A percentile compares a stretch with the other conserved stretches of the same genome.
Evolutionary conservation across 139 green algal species (phyloP).

Genomic region (Raphidocelis subcapitata): DNA sequence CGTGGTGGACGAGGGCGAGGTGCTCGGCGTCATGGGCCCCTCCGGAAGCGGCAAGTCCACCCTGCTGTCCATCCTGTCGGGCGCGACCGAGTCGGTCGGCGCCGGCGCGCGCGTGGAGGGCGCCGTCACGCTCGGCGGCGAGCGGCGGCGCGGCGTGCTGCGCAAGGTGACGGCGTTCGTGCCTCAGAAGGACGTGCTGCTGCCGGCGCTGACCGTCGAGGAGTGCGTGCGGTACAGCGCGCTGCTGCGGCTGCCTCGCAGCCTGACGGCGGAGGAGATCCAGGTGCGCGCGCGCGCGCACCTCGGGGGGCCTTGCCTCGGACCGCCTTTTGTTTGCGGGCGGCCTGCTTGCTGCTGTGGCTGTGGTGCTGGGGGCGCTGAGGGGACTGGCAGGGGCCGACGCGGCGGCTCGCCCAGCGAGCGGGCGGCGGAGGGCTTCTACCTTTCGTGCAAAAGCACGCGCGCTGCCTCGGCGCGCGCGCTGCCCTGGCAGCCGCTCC

Average conservation of each 20-base stretch:
- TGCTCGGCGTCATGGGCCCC: constrained; percentile 27
- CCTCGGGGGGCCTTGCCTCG: neutral
- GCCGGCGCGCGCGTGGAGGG: constrained; percentile 6
- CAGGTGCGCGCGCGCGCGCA: constrained; percentile 1
- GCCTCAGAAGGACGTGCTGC: constrained; percentile 50
- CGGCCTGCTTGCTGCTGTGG: neutral
- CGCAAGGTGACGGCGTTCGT: constrained; percentile 50
- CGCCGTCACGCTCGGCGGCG: constrained; percentile 30
- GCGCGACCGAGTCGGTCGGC: constrained; percentile 7
- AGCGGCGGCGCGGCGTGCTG: constrained; percentile 1
- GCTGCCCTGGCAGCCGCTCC: too few relatives aligned
- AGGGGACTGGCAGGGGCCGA: neutral
- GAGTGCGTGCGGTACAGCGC: constrained; percentile 57
- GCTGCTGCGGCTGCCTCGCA: constrained; percentile 43
- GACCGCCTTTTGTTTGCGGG: too few relatives aligned
- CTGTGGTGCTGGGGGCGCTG: neutral
- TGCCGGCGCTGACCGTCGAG: constrained; percentile 56
- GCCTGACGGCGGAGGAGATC: neutral
- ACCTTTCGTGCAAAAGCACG: neutral
- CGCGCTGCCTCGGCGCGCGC: too few relatives aligned
- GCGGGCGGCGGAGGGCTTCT: neutral
- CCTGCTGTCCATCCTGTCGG: constrained; percentile 43
- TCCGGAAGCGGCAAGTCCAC: constrained; percentile 58
- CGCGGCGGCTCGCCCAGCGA: neutral
- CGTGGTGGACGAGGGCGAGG: constrained; percentile 10